phyloP scores from a whole-genome alignment of 2,329 filamentous ascomycete genomes.

The Remersonia thermophila region DNA sequence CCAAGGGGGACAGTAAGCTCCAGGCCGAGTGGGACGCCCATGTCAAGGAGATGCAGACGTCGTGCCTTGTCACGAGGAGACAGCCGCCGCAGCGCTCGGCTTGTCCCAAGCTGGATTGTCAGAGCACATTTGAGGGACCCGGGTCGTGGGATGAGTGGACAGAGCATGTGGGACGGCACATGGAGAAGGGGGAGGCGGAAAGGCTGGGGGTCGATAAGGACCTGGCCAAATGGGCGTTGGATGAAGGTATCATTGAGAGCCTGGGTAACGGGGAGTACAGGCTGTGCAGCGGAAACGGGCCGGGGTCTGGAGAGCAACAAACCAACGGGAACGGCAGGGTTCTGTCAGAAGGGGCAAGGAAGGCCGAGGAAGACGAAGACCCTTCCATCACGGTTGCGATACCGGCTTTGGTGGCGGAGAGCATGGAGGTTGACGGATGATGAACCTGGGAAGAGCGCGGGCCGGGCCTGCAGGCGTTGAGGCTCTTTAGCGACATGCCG shows the following conservation, averaged over 20 bases:
- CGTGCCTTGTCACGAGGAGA: constrained; percentile 61
- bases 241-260: constrained; percentile 50
- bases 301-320: constrained; percentile 6
- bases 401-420: constrained; percentile 9
- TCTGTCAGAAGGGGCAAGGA: neutral
- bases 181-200: constrained; percentile 59
- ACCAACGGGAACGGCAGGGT: neutral
- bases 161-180: constrained; percentile 82
- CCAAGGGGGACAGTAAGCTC: constrained; percentile 46
- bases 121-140: constrained; percentile 54
- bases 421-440: constrained; percentile 18
- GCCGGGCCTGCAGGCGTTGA: too few species aligned
- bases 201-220: constrained; percentile 45
- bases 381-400: constrained; percentile 20
- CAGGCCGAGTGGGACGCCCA: constrained; percentile 52
- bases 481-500: too few species aligned
- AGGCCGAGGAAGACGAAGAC: constrained; percentile 17
- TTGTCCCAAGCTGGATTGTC: constrained; percentile 61
- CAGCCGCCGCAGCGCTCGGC: constrained; percentile 58
- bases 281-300: constrained; percentile 33
- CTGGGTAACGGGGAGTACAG: constrained; percentile 44
- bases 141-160: constrained; percentile 82
- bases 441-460: neutral
- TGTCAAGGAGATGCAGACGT: constrained; percentile 57
- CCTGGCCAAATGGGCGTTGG: constrained; percentile 49